Evolutionary conservation across 352 stramenopile species (phyloP), one percentile per base, ranked within the genome.

Genomic region (Globisporangium mamillatum): DNA sequence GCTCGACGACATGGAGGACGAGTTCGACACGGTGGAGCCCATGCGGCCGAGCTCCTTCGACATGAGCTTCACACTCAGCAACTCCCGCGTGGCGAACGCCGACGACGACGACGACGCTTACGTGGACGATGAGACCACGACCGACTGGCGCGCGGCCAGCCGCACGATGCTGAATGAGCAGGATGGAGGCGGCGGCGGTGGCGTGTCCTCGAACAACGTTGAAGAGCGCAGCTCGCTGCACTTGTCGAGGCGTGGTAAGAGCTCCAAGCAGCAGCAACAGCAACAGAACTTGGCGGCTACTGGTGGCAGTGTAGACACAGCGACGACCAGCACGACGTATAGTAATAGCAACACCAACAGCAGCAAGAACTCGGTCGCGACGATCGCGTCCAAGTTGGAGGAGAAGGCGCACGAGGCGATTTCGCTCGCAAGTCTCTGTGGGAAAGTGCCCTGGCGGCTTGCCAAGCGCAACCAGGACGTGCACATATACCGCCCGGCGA

Each of bases 11-110:
- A 83, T 93, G 65, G 85, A 93, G 64, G 80, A 90, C 60, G 79
- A 89, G 62, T 92, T 86, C 55, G 88, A 95, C 72, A 86, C 77
- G 2, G 83, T 95, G 16, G 88, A 94, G 77, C 88, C 88, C 57
- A 89, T 94, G 77, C 88, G 88, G 4, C 78, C 88, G n/a, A 93
- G 88, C 69, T 94, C 86, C 34, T 95, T 95, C 71, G 86, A 95
- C 80, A 90, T 92, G 82, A 92, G 84, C 69, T 93, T 93, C 75
- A 92, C 83, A 36, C 82, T 93, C 9, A 81, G 80, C 64, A 77
- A 75, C 74, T 79, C 89, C 70, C 74, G 76, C 58, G 60, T 77
- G 48, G 66, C 67, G 34, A 64, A 64, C 29, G 63, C 76, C 0
- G 63, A 63, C 9, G 69, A 79, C 61, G 70, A 70, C n/a, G 48